Evolutionary conservation across 2,329 filamentous ascomycete genomes (phyloP), one percentile per base, ranked within the genome.

Genomic region (Graphilbum fragrans): DNA sequence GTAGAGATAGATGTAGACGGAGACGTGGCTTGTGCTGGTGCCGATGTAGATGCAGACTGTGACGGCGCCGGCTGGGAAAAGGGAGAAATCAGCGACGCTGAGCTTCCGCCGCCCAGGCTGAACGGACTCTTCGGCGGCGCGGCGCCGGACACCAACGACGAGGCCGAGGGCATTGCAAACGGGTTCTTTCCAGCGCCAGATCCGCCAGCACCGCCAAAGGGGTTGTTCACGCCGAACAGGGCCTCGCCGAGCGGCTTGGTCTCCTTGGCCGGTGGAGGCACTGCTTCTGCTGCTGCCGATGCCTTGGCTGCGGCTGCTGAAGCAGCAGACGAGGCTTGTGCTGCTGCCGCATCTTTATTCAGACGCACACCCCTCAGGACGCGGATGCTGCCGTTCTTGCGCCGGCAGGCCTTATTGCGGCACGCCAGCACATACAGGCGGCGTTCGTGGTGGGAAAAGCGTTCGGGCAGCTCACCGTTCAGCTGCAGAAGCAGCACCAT

Each of bases 401-500:
- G 73, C 53, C 84, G 76, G 57, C 92, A 98, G 11, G 76, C 67
- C 58, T 84, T 85, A 49, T 76, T 72, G 45, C 78, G 74, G 60
- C 92, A 98, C 17, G 75, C 75, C 58, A 94, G 87, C 12, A 98
- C 69, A 55, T 95, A 96, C 17, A 98, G 58, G 47, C 90, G 77
- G 50, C 92, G 73, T 54, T 95, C 86, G 60, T 96, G 86, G 42
- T 80, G 78, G 2, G 87, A 83, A 54, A 94, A 95, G 38, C 77
- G 72, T 42, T 90, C 82, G 14, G 87, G 88, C 4, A 96, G 71
- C 57, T 95, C 87, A 53, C 78, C 88, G 60, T 98, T 86, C 22
- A 98, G 73, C 60, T 98, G 87, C 37, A 98, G 73, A 3, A 98
- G 74, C 11, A 96, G 71, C 2, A 77, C 80, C 76, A 95, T 86